Base-by-base conservation (phyloP, 176 grass and related monocot species). In the Cymbopogon citratus region DNA sequence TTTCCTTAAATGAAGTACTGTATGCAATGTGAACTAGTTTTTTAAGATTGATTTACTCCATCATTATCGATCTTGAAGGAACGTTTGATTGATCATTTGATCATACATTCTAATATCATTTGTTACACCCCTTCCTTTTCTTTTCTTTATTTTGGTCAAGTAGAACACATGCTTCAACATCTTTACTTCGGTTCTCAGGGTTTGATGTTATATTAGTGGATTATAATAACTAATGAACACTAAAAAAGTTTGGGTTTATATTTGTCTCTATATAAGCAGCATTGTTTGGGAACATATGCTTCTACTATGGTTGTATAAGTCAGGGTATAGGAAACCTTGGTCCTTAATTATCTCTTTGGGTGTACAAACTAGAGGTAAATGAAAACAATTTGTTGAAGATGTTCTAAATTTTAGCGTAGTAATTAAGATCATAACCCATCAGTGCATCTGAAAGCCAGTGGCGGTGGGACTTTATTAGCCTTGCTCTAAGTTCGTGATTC, bases 181-280 rank as follows among this genome's bases (percentile, higher is more conserved):
- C 48, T 76, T 79, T 33, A 51, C 4, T 66, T 5, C 16, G 62
- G 41, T 44, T 68, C 78, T 74, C 19, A 12, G 46, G 44, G 5
- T 69, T 64, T 82, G 60, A 43, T 79, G 75, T 41, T 45, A 69
- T 72, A 72, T 83, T 64, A 49, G 45, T 72, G 35, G 36, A 9
- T 44, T 61, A 28, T 35, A 61, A n/a, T 60, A 21, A 59, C 26
- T 35, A 61, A n/a, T 60, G 27, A 59, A 9, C 4, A 46, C 19
- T 57, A 40, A 66, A 71, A 78, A 26, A 21, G 15, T 74, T 80
- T 49, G 33, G 34, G 9, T 59, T 80, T 80, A 2, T 28, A 67
- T 80, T 71, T 38, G 9, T 74, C 25, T 81, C 43, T 79, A 66
- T 87, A 25, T 52, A 26, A 44, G 28, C 12, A 33, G 18, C 61